Conservation (phyloP, 2,329 filamentous ascomycete genomes). For the Pseudopyrenochaeta lycopersici region DNA sequence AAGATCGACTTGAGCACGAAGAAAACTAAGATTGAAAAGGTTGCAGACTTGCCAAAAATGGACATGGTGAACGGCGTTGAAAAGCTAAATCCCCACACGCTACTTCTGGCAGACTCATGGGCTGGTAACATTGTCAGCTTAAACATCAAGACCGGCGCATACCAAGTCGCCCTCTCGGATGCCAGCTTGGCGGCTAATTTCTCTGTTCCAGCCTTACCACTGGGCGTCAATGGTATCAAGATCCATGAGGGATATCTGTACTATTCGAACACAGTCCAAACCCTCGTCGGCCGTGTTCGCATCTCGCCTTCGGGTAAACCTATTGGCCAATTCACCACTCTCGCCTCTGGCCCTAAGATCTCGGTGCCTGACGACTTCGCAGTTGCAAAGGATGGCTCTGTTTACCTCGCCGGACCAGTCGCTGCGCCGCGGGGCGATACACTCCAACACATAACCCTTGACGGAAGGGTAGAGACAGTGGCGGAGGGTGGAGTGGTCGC, state of each 20-base stretch:
- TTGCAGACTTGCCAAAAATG: conserved; percentile 21
- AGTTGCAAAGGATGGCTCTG: conserved; percentile 22
- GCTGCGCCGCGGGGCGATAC: conserved; percentile 15
- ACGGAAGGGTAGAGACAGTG: conserved; percentile 16
- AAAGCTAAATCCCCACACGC: conserved; percentile 16
- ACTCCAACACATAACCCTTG: conserved; percentile 11
- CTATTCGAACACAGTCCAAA: conserved; percentile 27
- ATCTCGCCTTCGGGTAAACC: conserved; percentile 15
- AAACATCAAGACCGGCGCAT: conserved; percentile 14
- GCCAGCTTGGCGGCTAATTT: conserved; percentile 17
- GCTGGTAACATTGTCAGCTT: conserved; percentile 24
- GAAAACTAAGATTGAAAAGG: conserved; percentile 11
- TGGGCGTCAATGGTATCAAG: conserved; percentile 37
- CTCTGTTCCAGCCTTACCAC: conserved; percentile 2
- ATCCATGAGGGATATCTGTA: conserved; percentile 18
- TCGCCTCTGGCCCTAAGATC: conserved; percentile 9
- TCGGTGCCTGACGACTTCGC: conserved; percentile 28
- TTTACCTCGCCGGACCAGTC: conserved; percentile 16
- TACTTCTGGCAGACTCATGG: conserved; percentile 35
- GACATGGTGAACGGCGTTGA: conserved; percentile 35
- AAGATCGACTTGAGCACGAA: conserved; percentile 18
- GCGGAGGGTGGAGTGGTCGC: conserved; percentile 14
- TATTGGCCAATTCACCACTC: conserved; percentile 5
- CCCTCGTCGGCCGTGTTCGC: conserved; percentile 19
- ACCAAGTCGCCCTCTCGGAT: conserved; percentile 19